Base-by-base conservation (phyloP, 1,284 basidiomycete species). In the Boletus sp. region DNA sequence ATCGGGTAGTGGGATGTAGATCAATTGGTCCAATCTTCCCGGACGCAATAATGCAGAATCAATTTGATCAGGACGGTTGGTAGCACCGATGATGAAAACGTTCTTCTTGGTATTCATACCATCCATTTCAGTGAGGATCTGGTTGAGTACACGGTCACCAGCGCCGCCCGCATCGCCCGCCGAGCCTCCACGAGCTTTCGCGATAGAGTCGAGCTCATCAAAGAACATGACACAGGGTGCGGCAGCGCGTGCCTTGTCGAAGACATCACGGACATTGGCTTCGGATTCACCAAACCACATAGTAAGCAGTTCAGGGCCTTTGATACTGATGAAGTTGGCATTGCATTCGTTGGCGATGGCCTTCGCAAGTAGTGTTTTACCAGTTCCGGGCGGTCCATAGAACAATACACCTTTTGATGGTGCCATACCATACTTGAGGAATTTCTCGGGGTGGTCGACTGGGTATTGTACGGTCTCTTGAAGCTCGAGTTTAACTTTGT, bases 221-320 rank as follows among this genome's bases (percentile, higher is more conserved):
- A 99, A 99, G 91, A 99, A 99, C 95, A 99, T 98, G 67, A 99
- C 95, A 77, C 97, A 98, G 48, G 97, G 97, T 11, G 97, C 96
- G 7, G 97, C 97, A 27, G 97, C 97, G 70, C 97, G 94, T 56
- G 97, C 97, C 81, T 99, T 98, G 86, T 99, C 97, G 78, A 99
- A 99, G 63, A 99, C 95, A 70, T 99, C 97, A 69, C 97, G 94
- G 56, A 99, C 97, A 73, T 98, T 98, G 67, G 97, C 97, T 79
- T 99, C 97, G 9, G 95, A 98, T 83, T 99, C 97, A 87, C 97
- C 97, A 79, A 99, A 99, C 97, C 97, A 99, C 97, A 99, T 99
- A 16, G 96, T 99, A 44, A 96, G 86, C 23, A 98, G 84, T 79
- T 98, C 96, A 67, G 96, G 96, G 66, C 96, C 96, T 86, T 95